Conservation (phyloP, 257 asterid species). For the Marsdenia floribunda region DNA sequence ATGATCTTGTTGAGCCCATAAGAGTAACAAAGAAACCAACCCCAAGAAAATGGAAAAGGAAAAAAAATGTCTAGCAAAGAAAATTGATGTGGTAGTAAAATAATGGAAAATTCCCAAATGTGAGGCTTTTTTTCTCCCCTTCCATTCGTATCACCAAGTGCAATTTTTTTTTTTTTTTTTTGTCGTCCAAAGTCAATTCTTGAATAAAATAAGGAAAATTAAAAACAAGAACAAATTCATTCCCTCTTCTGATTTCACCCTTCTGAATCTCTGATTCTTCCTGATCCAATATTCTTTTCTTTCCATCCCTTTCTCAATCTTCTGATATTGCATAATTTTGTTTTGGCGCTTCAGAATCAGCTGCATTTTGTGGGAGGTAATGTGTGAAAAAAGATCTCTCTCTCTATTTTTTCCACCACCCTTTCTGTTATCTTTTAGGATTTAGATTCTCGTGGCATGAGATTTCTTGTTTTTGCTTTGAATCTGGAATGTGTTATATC, state of each 20-base stretch:
- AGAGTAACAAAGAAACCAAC: neutral
- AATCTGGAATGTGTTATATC: conserved; percentile 5
- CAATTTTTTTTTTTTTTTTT: neutral
- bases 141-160: neutral
- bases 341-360: conserved; percentile 9
- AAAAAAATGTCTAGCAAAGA: neutral
- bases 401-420: neutral
- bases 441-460: neutral
- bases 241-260: conserved; percentile 6
- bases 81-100: neutral
- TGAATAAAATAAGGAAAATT: neutral
- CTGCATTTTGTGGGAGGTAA: conserved; percentile 7
- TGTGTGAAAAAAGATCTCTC: neutral
- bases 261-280: conserved; percentile 15
- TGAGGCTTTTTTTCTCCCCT: neutral
- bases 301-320: neutral
- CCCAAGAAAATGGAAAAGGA: neutral
- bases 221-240: neutral
- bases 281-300: conserved; percentile 14
- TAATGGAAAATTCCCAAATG: conserved; percentile 1
- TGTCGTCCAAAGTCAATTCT: conserved; percentile 15
- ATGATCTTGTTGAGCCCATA: neutral
- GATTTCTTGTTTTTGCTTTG: neutral
- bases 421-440: neutral
- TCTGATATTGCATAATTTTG: neutral